Base-by-base conservation (phyloP, 768 basidiomycete species). In the Mycena rebaudengoi region DNA sequence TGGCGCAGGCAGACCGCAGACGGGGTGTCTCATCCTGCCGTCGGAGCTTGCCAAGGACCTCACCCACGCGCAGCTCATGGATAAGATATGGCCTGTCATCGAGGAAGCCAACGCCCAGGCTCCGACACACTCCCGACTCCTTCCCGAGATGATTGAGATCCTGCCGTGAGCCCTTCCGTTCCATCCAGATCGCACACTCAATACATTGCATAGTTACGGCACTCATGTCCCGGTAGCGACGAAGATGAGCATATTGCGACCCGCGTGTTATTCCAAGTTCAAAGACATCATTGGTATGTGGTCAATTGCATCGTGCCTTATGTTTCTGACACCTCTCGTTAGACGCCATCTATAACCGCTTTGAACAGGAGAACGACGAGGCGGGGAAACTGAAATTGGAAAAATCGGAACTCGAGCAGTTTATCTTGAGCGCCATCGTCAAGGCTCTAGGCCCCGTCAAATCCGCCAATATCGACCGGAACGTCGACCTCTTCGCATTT, bases 101-200 rank as follows among this genome's bases (percentile, higher is more conserved):
- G 81, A 81, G 14, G 73, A 79, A n/a, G 85, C 85, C 30, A 88
- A 88, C 65, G 73, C 74, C 1, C 72, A 79, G 2, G 85, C 86
- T 5, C 86, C 86, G 1, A 79, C 80, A 1, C 87, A 88, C 64
- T 85, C 86, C 1, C 78, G 82, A 16, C 75, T 88, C 21, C 72
- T 81, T 0, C 78, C 80, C 0, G 87, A 88, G 62, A 82, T 84
- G 70, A 71, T 88, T 25, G 79, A 80, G 18, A 75, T 87, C 58
- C 73, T 88, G 10, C 83, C 84, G 23, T 74, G 62, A 49, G 77
- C 73, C 26, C 32, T 13, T n/a, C 37, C 21, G 32, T 28, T n/a
- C 29, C 5, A 1, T 41, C 16, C 13, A 25, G 45, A 5, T 39
- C 18, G 18, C 14, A 5, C 13, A 21, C 18, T 48, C 7, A 23